phyloP scores from a whole-genome alignment of 768 basidiomycete genomes.

The Suillus lakei region DNA sequence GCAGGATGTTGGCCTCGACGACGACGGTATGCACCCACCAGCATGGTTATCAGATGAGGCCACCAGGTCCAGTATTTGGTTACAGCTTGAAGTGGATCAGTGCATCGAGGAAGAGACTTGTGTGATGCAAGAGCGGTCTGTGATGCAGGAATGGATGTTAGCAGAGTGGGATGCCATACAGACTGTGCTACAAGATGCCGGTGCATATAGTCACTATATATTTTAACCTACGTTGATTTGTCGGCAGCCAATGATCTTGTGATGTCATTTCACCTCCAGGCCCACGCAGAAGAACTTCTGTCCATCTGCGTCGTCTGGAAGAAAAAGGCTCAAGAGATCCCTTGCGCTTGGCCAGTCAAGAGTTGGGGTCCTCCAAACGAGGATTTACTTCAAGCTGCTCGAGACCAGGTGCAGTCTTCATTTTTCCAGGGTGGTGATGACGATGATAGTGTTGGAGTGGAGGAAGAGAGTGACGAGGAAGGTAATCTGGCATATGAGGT shows the following conservation, averaged over 20 bases:
- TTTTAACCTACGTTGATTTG: neutral
- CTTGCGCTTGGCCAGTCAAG: neutral
- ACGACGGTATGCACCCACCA: too few relatives aligned
- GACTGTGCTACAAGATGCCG: neutral
- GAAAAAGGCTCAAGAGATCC: neutral
- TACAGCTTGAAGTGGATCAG: too few relatives aligned
- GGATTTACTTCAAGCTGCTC: too few relatives aligned
- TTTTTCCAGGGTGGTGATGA: neutral
- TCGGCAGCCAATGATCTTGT: neutral
- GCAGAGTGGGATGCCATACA: too few relatives aligned
- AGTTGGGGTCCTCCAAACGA: too few relatives aligned
- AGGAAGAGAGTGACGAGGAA: neutral
- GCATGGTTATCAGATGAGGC: too few relatives aligned
- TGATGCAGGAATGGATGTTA: too few relatives aligned
- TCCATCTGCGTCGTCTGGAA: neutral
- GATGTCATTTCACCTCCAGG: neutral
- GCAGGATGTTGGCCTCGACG: too few relatives aligned
- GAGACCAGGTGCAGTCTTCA: too few relatives aligned
- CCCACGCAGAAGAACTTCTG: neutral
- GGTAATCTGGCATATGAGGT: neutral
- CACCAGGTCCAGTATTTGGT: too few relatives aligned
- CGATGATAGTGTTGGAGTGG: neutral
- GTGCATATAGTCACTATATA: slow-evolving; percentile 9
- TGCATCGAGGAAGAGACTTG: too few relatives aligned
- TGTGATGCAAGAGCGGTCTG: too few relatives aligned